Conservation (phyloP, 2,329 filamentous ascomycete genomes). For the Teratosphaeria destructans region DNA sequence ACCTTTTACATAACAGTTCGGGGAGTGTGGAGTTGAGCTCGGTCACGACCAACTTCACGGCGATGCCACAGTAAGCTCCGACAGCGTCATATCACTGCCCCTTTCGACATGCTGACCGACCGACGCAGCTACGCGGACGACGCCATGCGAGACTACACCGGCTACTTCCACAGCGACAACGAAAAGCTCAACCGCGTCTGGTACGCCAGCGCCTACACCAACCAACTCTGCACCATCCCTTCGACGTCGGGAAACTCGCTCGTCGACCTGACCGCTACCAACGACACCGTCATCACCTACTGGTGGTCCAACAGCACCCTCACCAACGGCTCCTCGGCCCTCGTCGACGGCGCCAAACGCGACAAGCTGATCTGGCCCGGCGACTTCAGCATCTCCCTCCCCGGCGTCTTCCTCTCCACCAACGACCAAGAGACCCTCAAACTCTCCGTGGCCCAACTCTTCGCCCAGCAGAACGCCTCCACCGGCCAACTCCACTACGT, state of each 20-base stretch:
- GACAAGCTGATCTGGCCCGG: constrained; percentile 22
- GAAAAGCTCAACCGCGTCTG: constrained; percentile 27
- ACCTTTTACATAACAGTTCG: constrained; percentile 26
- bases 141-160: constrained; percentile 15
- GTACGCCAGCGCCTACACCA: constrained; percentile 38
- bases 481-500: constrained; percentile 17
- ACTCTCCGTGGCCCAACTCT: constrained; percentile 3
- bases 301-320: constrained; percentile 27
- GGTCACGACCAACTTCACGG: constrained; percentile 34
- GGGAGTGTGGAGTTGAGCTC: constrained; percentile 23
- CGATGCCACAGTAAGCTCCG: constrained; percentile 27
- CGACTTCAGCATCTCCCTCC: constrained; percentile 33
- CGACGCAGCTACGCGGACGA: constrained; percentile 22
- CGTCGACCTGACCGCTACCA: constrained; percentile 14
- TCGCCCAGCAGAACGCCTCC: constrained; percentile 3
- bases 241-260: constrained; percentile 7
- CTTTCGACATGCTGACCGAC: not conserved
- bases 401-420: constrained; percentile 35
- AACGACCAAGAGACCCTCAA: constrained; percentile 5
- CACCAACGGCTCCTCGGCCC: constrained; percentile 19
- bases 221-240: constrained; percentile 21
- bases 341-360: constrained; percentile 28
- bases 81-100: not conserved
- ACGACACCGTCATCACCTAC: constrained; percentile 11
- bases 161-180: constrained; percentile 17